Evolutionary conservation across 108 stramenopile genomes (phyloP).

Genomic region (Epithemia pelagica): DNA sequence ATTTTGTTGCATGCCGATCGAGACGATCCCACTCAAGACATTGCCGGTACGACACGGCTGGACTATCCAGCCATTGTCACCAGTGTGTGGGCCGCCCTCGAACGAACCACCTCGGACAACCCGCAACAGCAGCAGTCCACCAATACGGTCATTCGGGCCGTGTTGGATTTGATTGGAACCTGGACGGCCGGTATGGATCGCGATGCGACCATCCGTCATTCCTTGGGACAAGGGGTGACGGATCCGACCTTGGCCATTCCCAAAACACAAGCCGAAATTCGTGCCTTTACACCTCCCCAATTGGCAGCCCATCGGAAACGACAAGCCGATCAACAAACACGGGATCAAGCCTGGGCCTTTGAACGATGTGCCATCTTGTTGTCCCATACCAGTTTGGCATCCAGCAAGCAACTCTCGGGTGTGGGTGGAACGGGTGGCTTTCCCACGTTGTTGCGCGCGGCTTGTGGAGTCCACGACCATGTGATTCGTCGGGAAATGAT

Average conservation of each 20-base stretch:
- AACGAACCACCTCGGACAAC: neutral
- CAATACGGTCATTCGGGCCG: slow-evolving; percentile 42
- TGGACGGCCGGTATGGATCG: slow-evolving; percentile 69
- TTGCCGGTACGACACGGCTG: slow-evolving; percentile 20
- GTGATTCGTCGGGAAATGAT: slow-evolving; percentile 54
- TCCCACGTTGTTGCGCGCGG: slow-evolving; percentile 41
- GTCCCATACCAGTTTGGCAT: neutral
- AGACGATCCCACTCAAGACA: slow-evolving; percentile 40
- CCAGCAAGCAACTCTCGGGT: too few species aligned
- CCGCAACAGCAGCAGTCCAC: slow-evolving; percentile 4
- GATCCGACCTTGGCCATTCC: slow-evolving; percentile 23
- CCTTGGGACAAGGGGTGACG: slow-evolving; percentile 12
- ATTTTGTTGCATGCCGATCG: slow-evolving; percentile 67
- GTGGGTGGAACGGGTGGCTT: slow-evolving; percentile 48
- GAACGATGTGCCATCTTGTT: slow-evolving; percentile 18
- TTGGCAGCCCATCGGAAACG: slow-evolving; percentile 61
- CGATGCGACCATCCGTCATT: slow-evolving; percentile 44
- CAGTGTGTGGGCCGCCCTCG: slow-evolving; percentile 30
- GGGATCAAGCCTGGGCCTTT: slow-evolving; percentile 46
- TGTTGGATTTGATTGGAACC: slow-evolving; percentile 61
- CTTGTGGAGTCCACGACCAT: slow-evolving; percentile 32
- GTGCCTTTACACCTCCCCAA: slow-evolving; percentile 56
- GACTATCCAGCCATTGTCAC: slow-evolving; percentile 16
- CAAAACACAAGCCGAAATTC: slow-evolving; percentile 39
- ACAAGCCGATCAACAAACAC: slow-evolving; percentile 28